These are phyloP conservation scores for Kitagawia praeruptora DNA, from an alignment of 129 eudicot genomes.

Conservation along the genomic window DNA sequence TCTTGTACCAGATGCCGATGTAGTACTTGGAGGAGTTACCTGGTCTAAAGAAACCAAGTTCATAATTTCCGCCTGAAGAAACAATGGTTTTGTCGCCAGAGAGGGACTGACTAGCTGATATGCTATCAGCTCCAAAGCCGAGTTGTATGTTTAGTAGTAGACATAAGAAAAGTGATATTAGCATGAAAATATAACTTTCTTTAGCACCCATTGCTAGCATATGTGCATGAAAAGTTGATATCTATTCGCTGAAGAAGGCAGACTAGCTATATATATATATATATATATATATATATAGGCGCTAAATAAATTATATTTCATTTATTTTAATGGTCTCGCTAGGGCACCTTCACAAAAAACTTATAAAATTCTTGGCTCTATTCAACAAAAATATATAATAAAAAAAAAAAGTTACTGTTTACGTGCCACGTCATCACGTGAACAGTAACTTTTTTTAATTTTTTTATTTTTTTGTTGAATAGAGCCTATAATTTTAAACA, in stretches of 20 bases:
- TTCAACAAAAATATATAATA: too few species aligned
- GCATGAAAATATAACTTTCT: neutral
- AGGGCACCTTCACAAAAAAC: too few species aligned
- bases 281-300: too few species aligned
- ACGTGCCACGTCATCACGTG: too few species aligned
- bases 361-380: too few species aligned
- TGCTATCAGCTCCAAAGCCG: constrained; percentile 28
- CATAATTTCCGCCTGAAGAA: constrained; percentile 28
- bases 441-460: too few species aligned
- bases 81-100: constrained; percentile 40
- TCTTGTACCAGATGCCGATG: constrained; percentile 42
- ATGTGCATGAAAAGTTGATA: neutral
- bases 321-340: too few species aligned
- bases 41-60: constrained; percentile 42
- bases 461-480: too few species aligned
- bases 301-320: too few species aligned
- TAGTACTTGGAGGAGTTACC: constrained; percentile 39
- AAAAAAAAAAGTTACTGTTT: too few species aligned
- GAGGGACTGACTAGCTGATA: constrained; percentile 24
- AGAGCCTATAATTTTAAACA: too few species aligned
- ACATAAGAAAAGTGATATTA: neutral
- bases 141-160: constrained; percentile 11
- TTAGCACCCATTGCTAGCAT: neutral
- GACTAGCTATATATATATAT: neutral
- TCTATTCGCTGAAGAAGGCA: neutral